phyloP scores from a whole-genome alignment of 2,329 filamentous ascomycete genomes.

The Camillea tinctor region DNA sequence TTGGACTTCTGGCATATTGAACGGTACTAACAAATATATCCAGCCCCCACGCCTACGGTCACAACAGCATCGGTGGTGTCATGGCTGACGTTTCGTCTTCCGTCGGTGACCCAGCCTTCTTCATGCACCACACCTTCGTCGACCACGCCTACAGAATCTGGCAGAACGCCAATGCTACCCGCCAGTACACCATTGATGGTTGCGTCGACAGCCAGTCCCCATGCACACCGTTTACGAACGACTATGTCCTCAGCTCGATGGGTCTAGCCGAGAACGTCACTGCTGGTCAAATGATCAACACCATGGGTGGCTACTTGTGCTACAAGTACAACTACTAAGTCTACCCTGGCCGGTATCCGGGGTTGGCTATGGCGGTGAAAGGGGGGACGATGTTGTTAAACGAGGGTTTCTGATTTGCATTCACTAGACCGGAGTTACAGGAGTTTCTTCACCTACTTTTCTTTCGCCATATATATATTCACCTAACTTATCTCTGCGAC shows the following conservation, averaged over 20 bases:
- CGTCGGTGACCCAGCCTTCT: conserved; percentile 36
- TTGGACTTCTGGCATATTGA: not conserved
- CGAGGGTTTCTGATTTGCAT: not conserved
- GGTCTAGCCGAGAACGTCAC: conserved; percentile 28
- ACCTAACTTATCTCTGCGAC: not conserved
- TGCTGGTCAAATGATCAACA: conserved; percentile 28
- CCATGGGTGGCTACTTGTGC: conserved; percentile 29
- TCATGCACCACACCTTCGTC: conserved; percentile 36
- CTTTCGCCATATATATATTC: not conserved
- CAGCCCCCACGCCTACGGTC: conserved; percentile 36
- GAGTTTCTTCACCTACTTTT: not conserved
- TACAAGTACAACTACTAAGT: conserved; percentile 33
- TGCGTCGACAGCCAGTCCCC: conserved; percentile 25
- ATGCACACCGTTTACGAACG: conserved; percentile 28
- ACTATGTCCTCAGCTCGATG: conserved; percentile 26
- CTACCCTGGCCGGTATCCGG: not conserved
- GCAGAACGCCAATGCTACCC: conserved; percentile 31
- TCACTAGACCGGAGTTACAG: not conserved
- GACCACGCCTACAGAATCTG: conserved; percentile 35
- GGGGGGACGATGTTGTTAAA: not conserved
- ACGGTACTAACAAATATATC: conserved; percentile 12
- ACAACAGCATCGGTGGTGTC: conserved; percentile 36
- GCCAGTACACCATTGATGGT: conserved; percentile 29
- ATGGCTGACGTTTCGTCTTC: conserved; percentile 36
- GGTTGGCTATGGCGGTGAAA: not conserved